A percentile compares a stretch with the other conserved stretches of the same genome.
These are phyloP conservation scores for Nigrospora osmanthi DNA, from an alignment of 2,329 filamentous ascomycete genomes.

Conservation along the genomic window DNA sequence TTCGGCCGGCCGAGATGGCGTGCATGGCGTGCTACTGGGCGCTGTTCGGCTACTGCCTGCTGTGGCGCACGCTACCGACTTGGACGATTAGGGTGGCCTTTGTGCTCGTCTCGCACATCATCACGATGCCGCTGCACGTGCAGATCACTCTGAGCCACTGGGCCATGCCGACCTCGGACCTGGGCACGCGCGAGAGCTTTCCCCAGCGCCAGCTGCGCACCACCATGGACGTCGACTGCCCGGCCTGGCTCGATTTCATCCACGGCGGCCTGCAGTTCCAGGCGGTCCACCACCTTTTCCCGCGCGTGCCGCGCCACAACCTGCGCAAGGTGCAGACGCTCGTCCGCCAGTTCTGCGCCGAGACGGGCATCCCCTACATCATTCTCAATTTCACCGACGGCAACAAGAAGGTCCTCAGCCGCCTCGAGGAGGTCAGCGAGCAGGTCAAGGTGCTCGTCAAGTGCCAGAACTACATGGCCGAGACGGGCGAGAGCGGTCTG, in stretches of 20 bases:
- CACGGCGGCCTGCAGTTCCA: constrained; percentile 70
- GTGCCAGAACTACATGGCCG: constrained; percentile 29
- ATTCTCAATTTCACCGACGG: constrained; percentile 55
- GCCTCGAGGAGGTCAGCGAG: constrained; percentile 43
- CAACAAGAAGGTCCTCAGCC: constrained; percentile 48
- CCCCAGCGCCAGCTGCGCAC: constrained; percentile 62
- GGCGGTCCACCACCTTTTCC: constrained; percentile 63
- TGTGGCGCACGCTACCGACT: constrained; percentile 52
- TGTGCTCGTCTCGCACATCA: constrained; percentile 54
- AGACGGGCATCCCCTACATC: constrained; percentile 55
- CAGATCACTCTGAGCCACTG: constrained; percentile 69
- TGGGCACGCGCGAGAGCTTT: constrained; percentile 59
- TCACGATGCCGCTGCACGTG: constrained; percentile 62
- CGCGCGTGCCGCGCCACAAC: constrained; percentile 62
- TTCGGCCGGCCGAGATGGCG: constrained; percentile 56
- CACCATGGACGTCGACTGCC: constrained; percentile 69
- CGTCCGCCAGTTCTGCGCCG: constrained; percentile 56
- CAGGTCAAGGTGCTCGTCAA: constrained; percentile 53
- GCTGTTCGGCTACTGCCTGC: constrained; percentile 58
- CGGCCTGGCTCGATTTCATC: constrained; percentile 63
- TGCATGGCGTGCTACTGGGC: constrained; percentile 61
- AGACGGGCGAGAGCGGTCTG: too few species aligned
- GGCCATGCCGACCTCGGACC: constrained; percentile 60
- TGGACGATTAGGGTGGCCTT: constrained; percentile 51
- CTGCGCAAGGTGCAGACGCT: constrained; percentile 51